Base-by-base conservation (phyloP, 2,329 filamentous ascomycete species). In the Claviceps spartinae region DNA sequence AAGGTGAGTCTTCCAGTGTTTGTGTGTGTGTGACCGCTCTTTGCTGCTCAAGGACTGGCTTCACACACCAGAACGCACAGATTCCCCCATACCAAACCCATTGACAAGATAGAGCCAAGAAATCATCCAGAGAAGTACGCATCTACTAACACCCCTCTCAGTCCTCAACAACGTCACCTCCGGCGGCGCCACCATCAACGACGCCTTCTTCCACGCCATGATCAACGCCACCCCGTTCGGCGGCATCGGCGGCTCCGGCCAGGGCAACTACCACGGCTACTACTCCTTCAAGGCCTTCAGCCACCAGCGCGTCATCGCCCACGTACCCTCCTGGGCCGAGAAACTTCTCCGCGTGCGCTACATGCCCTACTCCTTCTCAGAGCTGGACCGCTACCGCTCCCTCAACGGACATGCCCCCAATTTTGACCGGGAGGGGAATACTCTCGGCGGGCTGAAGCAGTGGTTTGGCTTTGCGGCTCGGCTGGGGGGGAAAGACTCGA, bases 321-420 rank as follows among this genome's bases (percentile, higher is more conserved):
- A 64, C 45, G 60, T 67, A 5, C 69, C 69, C 5, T 54, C 50
- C 52, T 71, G 69, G 69, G 57, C 63, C 38, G 69, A 71, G 34
- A 56, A 69, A 41, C 62, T 88, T 54, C 70, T 91, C 58, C 75
- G 77, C 54, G 73, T 87, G 50, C 78, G 87, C 55, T 85, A 85
- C 68, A 77, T 82, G 69, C 82, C 82, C 2, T 84, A 82, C 65
- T 67, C 68, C 38, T 64, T 64, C 59, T 61, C 59, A 16, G 65
- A 76, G 55, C 69, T 80, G 53, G 64, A 67, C 45, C 66, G 72
- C 47, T 66, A 76, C 55, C 59, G 69, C 48, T 63, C 65, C 44
- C 63, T 78, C 57, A 69, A 70, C 48, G 58, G 60, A 20, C 53
- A 62, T 56, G 75, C 70, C 62, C 78, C 81, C 56, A 72, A 81